Percentiles rank a stretch among this genome's conserved stretches.
These are phyloP conservation scores for Solioccasus polychromus DNA, from an alignment of 768 basidiomycete species.

Conservation along the genomic window DNA sequence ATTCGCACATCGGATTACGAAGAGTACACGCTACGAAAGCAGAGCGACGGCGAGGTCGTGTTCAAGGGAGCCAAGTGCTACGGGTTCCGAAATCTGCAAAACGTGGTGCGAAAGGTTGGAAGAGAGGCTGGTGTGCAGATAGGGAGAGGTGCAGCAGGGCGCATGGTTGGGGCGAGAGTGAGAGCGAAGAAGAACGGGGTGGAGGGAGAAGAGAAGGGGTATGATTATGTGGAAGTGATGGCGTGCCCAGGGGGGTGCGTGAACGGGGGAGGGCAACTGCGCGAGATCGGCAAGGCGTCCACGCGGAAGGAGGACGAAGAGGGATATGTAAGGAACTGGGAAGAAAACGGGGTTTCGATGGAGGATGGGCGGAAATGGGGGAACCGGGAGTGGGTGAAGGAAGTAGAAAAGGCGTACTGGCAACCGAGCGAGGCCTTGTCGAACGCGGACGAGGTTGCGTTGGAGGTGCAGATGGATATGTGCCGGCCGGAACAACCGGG, in stretches of 20 bases:
- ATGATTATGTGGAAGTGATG: constrained; percentile 98
- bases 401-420: constrained; percentile 72
- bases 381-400: constrained; percentile 76
- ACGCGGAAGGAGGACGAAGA: constrained; percentile 51
- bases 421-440: background rate
- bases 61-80: constrained; percentile 96
- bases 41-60: constrained; percentile 53
- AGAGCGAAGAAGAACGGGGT: constrained; percentile 34
- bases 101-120: constrained; percentile 92
- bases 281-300: constrained; percentile 13
- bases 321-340: constrained; percentile 64
- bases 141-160: constrained; percentile 65
- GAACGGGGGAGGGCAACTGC: constrained; percentile 89
- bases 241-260: constrained; percentile 98
- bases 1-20: constrained; percentile 80
- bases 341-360: constrained; percentile 45
- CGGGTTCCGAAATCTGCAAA: constrained; percentile 96
- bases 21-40: constrained; percentile 57
- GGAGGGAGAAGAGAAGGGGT: constrained; percentile 44
- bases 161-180: constrained; percentile 24
- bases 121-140: constrained; percentile 75
- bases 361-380: constrained; percentile 80
- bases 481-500: constrained; percentile 33
- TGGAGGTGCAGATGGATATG: constrained; percentile 40
- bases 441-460: constrained; percentile 37